Percentiles rank a stretch among this genome's conserved stretches.
Conservation (phyloP, 768 basidiomycete genomes). For the Phaffia australis region DNA sequence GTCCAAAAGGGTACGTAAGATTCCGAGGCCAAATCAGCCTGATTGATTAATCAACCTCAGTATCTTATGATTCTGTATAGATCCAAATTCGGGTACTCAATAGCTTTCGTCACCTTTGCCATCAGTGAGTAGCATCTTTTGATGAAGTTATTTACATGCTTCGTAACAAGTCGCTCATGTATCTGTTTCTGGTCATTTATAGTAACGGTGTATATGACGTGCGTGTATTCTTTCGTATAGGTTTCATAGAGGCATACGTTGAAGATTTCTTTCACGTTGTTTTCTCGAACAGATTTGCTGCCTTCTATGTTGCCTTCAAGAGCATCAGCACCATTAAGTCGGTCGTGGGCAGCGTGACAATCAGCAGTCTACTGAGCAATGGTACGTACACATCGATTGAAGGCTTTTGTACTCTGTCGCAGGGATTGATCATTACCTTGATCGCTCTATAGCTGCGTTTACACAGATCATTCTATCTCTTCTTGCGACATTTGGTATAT, state of each 20-base stretch:
- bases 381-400: background rate
- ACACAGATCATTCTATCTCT: slow-evolving; percentile 77
- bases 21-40: slow-evolving; percentile 2
- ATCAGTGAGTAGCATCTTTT: slow-evolving; percentile 38
- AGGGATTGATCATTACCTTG: slow-evolving; percentile 1
- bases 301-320: slow-evolving; percentile 69
- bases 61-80: background rate
- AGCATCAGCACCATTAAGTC: slow-evolving; percentile 55
- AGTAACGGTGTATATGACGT: slow-evolving; percentile 89
- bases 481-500: slow-evolving; percentile 77
- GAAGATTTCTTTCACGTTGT: no score
- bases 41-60: background rate
- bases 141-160: background rate
- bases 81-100: slow-evolving; percentile 67
- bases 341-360: slow-evolving; percentile 41
- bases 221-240: no score
- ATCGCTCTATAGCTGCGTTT: slow-evolving; percentile 41
- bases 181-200: background rate
- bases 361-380: slow-evolving; percentile 62
- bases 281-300: slow-evolving; percentile 30
- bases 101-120: slow-evolving; percentile 75
- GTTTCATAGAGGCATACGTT: no score
- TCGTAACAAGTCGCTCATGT: background rate
- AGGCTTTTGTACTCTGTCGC: slow-evolving; percentile 27
- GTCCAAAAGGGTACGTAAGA: slow-evolving; percentile 61